Base-by-base conservation (phyloP, 2,329 filamentous ascomycete species). In the Microcyclospora tardicrescens region DNA sequence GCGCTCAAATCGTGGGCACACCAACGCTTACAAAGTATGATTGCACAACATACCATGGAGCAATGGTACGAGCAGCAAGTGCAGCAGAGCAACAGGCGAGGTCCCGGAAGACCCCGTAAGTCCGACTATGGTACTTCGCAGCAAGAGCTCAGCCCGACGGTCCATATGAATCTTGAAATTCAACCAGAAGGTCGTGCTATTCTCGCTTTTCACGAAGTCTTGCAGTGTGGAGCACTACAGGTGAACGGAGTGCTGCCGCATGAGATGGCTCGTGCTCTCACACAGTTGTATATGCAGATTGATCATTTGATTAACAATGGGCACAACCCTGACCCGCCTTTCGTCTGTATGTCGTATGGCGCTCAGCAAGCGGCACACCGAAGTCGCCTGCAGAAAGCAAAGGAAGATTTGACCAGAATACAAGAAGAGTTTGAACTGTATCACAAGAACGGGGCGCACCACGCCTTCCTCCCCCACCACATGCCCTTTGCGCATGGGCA, bases 1-100 rank as follows among this genome's bases (percentile, higher is more conserved):
- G 55, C 53, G 11, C 43, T 58, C 39, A 52, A 51, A 30, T 57
- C 53, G 5, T 57, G 54, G 55, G 55, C 53, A 6, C 47, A 55
- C 37, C 50, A 55, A 37, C 45, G 52, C 15, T 11, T 14, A 16
- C 36, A 16, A 16, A 14, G 3, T 8, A 24, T 24, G 19, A 24
- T 24, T 8, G 19, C 19, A 24, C 19, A 24, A 24, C 19, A 24
- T 24, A 14, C 13, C n/a, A 14, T 28, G 16, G 35, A 28, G 13
- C 13, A 38, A 15, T 28, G 35, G 16, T 15, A 32, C 30, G n/a
- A 32, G 15, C 30, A 32, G 30, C 30, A 32, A 13, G 16, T 35
- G 33, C 33, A 35, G 12, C 30, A 32, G 10, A 32, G 30, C 30
- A 32, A 32, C 30, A 32, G 30, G 30, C 30, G 30, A 32, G 36